Base-by-base conservation (phyloP, 345 rosid genomes). In the Melaleuca alternifolia region DNA sequence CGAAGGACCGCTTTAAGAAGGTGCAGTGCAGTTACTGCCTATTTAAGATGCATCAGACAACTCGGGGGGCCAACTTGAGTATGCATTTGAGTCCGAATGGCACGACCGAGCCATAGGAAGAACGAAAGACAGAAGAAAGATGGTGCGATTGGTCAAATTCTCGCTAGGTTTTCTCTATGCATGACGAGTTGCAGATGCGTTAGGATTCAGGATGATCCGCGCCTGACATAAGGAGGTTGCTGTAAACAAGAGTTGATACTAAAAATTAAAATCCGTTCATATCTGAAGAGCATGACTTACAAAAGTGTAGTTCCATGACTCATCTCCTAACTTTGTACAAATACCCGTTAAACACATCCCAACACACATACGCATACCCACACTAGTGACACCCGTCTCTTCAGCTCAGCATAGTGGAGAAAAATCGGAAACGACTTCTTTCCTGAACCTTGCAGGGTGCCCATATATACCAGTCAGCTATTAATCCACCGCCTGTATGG, bases 301-400 rank as follows among this genome's bases (percentile, higher is more conserved):
- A 4, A 30, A 51, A 52, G 57, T 51, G 85, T 51, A 54, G 3
- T n/a, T 28, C 41, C 46, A 2, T 12, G 41, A 15, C 28, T 16
- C 85, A 83, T 83, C 57, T 37, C 85, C 85, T 83, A 83, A 54
- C 51, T 83, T 83, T 83, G 85, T 83, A 83, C 84, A 82, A 30
- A 82, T 24, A 24, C 84, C 30, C 24, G 30, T 48, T n/a, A 82
- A 50, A 26, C 53, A 24, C 53, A 13, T 46, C 53, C 84, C 53
- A 51, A 82, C 84, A 48, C 84, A 48, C 0, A 82, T n/a, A 6
- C 77, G 13, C 44, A 15, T 30, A 62, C 77, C 5, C 46, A 37
- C 21, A 37, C 81, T 71, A 18, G 81, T 4, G 48, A 20, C 18
- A 5, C 81, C 81, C 37, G 23, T 83, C 51, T 26, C 85, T n/a